Conservation (phyloP, 352 stramenopile species). For the Phytophthora tubulina region DNA sequence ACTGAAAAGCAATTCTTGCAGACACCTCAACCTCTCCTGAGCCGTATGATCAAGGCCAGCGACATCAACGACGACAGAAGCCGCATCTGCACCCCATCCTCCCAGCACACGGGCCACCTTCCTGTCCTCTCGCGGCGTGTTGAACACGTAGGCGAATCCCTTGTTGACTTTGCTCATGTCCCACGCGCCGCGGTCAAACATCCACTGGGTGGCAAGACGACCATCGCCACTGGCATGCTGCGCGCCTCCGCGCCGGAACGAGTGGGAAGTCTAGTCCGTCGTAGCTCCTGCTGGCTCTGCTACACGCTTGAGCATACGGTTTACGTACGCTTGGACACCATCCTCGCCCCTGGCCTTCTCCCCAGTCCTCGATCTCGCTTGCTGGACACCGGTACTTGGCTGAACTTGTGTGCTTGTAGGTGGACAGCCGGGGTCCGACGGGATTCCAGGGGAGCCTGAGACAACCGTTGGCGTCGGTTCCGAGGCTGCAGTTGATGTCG, state of each 20-base stretch:
- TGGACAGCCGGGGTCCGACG: neutral
- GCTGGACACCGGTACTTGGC: neutral
- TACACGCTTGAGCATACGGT: conserved; percentile 33
- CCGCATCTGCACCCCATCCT: conserved; percentile 14
- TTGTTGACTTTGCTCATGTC: conserved; percentile 48
- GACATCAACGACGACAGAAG: conserved; percentile 1
- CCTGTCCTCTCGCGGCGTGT: conserved; percentile 16
- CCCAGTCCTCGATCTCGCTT: neutral
- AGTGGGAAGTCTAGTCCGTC: neutral
- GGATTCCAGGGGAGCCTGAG: no score
- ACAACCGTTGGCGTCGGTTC: no score
- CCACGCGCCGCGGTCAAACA: conserved; percentile 17
- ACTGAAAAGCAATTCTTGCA: conserved; percentile 7
- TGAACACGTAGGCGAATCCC: conserved; percentile 37
- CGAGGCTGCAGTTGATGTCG: no score
- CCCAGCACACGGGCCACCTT: conserved; percentile 20
- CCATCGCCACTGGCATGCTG: conserved; percentile 1
- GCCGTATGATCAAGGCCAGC: conserved; percentile 1
- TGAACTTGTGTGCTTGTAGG: neutral
- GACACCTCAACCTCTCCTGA: neutral
- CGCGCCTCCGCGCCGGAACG: neutral
- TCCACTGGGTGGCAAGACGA: neutral
- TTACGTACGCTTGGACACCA: conserved; percentile 38
- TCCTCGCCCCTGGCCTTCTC: neutral
- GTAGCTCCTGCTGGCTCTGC: neutral